Evolutionary conservation across 805 yeast species (phyloP).

Genomic region (Jamesozyma spencerorum): DNA sequence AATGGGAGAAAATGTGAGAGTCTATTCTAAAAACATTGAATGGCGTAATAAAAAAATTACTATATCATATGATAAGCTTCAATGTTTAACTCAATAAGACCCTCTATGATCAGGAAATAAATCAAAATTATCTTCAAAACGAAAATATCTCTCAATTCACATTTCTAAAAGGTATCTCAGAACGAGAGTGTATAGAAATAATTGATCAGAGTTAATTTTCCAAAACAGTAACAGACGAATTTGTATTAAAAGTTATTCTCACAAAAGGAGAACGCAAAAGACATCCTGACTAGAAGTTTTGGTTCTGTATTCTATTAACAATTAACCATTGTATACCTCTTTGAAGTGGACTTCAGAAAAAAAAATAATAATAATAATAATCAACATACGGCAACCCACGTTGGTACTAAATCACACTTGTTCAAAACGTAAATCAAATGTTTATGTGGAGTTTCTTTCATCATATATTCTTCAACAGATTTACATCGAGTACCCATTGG

Average conservation of each 20-base stretch:
- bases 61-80: slow-evolving; percentile 36
- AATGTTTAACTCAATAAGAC: slow-evolving; percentile 56
- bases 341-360: slow-evolving; percentile 7
- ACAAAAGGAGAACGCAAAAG: slow-evolving; percentile 25
- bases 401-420: slow-evolving; percentile 97
- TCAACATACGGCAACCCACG: slow-evolving; percentile 92
- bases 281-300: slow-evolving; percentile 82
- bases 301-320: slow-evolving; percentile 35
- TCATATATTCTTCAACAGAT: slow-evolving; percentile 85
- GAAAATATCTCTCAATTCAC: slow-evolving; percentile 32
- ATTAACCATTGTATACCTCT: not conserved
- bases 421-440: slow-evolving; percentile 89
- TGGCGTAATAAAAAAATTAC: slow-evolving; percentile 1
- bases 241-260: slow-evolving; percentile 33
- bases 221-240: slow-evolving; percentile 96
- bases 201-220: slow-evolving; percentile 66
- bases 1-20: slow-evolving; percentile 48
- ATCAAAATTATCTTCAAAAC: slow-evolving; percentile 26
- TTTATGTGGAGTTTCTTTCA: slow-evolving; percentile 91
- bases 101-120: slow-evolving; percentile 30
- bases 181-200: slow-evolving; percentile 32
- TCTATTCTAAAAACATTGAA: slow-evolving; percentile 75
- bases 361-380: slow-evolving; percentile 10
- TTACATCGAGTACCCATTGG: slow-evolving; percentile 94
- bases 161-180: slow-evolving; percentile 26